A percentile compares a stretch with the other conserved stretches of the same genome.
Evolutionary conservation across 2,329 filamentous ascomycete genomes (phyloP).

Genomic region (Penicillium brevicompactum): DNA sequence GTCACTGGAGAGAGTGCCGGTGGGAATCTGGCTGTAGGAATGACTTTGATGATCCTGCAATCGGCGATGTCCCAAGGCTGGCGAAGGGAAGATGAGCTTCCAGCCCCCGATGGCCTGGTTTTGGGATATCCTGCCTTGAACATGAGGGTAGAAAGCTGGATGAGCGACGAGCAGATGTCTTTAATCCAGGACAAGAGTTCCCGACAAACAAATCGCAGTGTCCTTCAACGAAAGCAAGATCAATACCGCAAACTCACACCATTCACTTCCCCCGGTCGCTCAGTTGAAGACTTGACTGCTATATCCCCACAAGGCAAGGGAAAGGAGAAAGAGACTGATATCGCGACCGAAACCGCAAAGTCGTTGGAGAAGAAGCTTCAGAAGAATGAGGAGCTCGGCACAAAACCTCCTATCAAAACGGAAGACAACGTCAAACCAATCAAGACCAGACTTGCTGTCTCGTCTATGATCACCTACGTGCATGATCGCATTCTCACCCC

Average conservation of each 20-base stretch:
- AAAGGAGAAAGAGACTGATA: constrained; percentile 23
- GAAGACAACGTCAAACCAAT: constrained; percentile 54
- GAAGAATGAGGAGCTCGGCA: constrained; percentile 35
- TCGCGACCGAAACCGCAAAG: constrained; percentile 25
- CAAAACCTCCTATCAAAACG: constrained; percentile 37
- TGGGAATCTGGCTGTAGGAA: constrained; percentile 76
- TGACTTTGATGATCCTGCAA: constrained; percentile 88
- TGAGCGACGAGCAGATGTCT: constrained; percentile 97
- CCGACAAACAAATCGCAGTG: constrained; percentile 74
- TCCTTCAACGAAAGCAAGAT: constrained; percentile 81
- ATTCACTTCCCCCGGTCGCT: constrained; percentile 74
- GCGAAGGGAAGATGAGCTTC: constrained; percentile 62
- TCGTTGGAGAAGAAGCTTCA: constrained; percentile 31
- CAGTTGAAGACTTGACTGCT: constrained; percentile 62
- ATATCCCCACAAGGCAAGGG: constrained; percentile 19
- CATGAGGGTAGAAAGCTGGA: constrained; percentile 98
- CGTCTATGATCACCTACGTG: constrained; percentile 97
- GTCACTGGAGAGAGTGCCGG: constrained; percentile 81
- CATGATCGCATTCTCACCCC: constrained; percentile 92
- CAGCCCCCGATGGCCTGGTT: constrained; percentile 76
- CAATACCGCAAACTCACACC: constrained; percentile 82
- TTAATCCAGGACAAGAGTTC: constrained; percentile 82
- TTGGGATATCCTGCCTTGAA: constrained; percentile 89
- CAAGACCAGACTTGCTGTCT: constrained; percentile 86
- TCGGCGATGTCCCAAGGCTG: constrained; percentile 62